phyloP scores from a whole-genome alignment of 1,284 basidiomycete species.

The Malassezia equina region DNA sequence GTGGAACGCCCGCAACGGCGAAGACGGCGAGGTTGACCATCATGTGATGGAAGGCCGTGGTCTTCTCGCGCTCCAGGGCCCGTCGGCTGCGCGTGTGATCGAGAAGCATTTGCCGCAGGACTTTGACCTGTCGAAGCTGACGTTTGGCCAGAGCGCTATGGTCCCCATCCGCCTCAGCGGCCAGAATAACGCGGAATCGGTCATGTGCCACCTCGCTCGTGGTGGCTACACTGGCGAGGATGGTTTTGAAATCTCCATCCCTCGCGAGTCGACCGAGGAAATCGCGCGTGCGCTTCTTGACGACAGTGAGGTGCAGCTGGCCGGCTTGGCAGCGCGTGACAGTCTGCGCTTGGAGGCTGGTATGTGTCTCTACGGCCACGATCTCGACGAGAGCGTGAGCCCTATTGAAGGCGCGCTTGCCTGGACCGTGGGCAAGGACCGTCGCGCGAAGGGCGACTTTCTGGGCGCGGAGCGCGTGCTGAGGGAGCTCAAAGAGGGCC shows the following conservation, averaged over 20 bases:
- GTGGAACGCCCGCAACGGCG: constrained; percentile 26
- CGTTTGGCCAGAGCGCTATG: constrained; percentile 41
- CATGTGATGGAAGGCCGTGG: constrained; percentile 77
- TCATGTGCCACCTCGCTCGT: constrained; percentile 68
- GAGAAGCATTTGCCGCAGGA: constrained; percentile 54
- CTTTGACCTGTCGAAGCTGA: constrained; percentile 55
- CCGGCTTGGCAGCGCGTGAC: constrained; percentile 85
- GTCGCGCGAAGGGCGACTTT: constrained; percentile 61
- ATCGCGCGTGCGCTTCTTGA: constrained; percentile 61
- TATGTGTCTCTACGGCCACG: constrained; percentile 95
- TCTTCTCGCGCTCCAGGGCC: constrained; percentile 82
- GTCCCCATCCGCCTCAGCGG: constrained; percentile 55
- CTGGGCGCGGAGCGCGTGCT: constrained; percentile 72
- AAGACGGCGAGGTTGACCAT: constrained; percentile 62
- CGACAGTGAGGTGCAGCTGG: constrained; percentile 63
- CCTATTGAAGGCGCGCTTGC: constrained; percentile 76
- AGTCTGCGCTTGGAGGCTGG: constrained; percentile 88
- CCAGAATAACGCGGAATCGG: constrained; percentile 47
- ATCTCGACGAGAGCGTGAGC: constrained; percentile 72
- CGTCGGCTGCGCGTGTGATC: constrained; percentile 68
- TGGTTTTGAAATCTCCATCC: constrained; percentile 93
- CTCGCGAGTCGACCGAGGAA: constrained; percentile 62
- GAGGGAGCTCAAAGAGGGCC: constrained; percentile 65
- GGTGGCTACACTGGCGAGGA: constrained; percentile 98
- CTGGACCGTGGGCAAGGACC: constrained; percentile 87